phyloP scores from a whole-genome alignment of 805 yeast species.

The Ogataea paradorogensis region DNA sequence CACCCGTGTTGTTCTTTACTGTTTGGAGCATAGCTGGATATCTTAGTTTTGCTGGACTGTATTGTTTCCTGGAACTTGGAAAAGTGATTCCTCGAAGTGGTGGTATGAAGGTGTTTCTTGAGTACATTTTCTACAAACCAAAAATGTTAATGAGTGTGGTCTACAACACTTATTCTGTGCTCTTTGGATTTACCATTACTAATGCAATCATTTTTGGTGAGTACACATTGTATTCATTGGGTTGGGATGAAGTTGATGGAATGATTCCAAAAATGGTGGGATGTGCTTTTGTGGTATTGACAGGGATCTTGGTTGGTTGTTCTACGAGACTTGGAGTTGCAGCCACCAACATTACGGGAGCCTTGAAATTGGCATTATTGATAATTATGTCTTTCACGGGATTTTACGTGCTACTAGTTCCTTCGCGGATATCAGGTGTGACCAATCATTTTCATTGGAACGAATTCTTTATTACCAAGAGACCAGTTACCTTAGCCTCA shows the following conservation, averaged over 20 bases:
- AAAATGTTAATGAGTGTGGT: slow-evolving; percentile 48
- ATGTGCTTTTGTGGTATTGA: slow-evolving; percentile 34
- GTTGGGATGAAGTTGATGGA: slow-evolving; percentile 37
- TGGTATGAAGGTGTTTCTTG: slow-evolving; percentile 71
- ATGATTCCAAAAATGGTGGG: slow-evolving; percentile 43
- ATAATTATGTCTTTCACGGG: slow-evolving; percentile 57
- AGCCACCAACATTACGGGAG: slow-evolving; percentile 63
- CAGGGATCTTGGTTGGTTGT: slow-evolving; percentile 49
- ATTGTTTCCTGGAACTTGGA: slow-evolving; percentile 67
- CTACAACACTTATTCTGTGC: slow-evolving; percentile 43
- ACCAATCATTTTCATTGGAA: slow-evolving; percentile 39
- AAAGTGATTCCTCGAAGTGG: slow-evolving; percentile 71
- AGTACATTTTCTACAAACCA: slow-evolving; percentile 63
- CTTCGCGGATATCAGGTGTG: slow-evolving; percentile 41
- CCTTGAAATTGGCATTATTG: slow-evolving; percentile 54
- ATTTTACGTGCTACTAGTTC: slow-evolving; percentile 51
- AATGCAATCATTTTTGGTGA: slow-evolving; percentile 55
- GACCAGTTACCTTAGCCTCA: slow-evolving; percentile 37
- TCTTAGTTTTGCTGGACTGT: slow-evolving; percentile 64
- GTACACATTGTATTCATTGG: slow-evolving; percentile 45
- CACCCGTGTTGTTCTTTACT: slow-evolving; percentile 53
- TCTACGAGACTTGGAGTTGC: slow-evolving; percentile 59
- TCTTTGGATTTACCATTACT: slow-evolving; percentile 51
- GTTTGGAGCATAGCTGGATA: slow-evolving; percentile 65
- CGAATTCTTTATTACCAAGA: slow-evolving; percentile 29